Evolutionary conservation across 2,329 filamentous ascomycete genomes (phyloP).

Genomic region (Fusarium bulbicola): DNA sequence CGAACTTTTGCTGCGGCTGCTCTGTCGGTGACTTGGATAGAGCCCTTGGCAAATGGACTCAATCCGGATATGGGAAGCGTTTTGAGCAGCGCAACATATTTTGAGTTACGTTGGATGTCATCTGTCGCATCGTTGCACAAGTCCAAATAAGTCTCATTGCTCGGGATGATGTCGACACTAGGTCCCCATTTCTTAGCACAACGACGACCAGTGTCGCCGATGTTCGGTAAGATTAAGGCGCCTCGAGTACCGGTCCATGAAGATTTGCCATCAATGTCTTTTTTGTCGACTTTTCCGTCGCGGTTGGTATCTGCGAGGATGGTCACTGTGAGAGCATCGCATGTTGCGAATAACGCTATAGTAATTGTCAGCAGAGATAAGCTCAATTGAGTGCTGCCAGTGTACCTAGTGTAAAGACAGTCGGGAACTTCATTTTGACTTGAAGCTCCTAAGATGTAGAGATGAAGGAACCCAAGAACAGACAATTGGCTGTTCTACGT

Average conservation of each 20-base stretch:
- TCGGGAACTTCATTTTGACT: conserved; percentile 5
- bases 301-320: conserved; percentile 51
- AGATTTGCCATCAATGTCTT: conserved; percentile 37
- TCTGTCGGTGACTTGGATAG: conserved; percentile 14
- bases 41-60: conserved; percentile 25
- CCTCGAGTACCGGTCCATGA: conserved; percentile 40
- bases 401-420: conserved; percentile 6
- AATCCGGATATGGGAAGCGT: conserved; percentile 41
- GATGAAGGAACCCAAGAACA: fast-evolving
- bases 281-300: conserved; percentile 45
- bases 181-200: conserved; percentile 38
- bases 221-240: conserved; percentile 50
- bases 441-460: fast-evolving
- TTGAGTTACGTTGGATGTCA: conserved; percentile 43
- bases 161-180: neutral
- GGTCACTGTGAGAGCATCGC: conserved; percentile 14
- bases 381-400: fast-evolving
- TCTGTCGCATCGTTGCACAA: conserved; percentile 49
- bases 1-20: conserved; percentile 38
- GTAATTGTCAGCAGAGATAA: neutral
- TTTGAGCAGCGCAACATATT: conserved; percentile 45
- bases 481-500: no score
- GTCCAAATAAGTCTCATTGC: conserved; percentile 38
- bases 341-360: conserved; percentile 5
- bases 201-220: conserved; percentile 46